Evolutionary conservation across 352 stramenopile species (phyloP).

Genomic region (Pythium myriotylum): DNA sequence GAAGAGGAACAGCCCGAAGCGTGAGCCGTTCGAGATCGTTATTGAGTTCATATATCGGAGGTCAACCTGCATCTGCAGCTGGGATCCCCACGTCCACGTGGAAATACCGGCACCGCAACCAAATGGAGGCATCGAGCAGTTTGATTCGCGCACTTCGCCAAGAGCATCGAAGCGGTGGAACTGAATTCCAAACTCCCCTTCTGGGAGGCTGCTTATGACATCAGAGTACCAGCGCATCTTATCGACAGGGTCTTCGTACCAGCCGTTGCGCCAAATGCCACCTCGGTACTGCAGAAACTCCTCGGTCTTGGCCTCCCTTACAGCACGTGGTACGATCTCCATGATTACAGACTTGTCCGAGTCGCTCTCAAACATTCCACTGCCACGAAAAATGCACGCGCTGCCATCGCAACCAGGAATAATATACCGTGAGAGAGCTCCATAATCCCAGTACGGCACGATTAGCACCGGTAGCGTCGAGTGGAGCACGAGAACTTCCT

Average conservation of each 20-base stretch:
- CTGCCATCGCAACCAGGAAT: conserved; percentile 25
- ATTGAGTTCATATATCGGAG: conserved; percentile 3
- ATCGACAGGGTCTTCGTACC: conserved; percentile 22
- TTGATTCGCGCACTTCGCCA: neutral
- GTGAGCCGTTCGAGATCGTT: conserved; percentile 28
- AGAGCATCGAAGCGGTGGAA: conserved; percentile 24
- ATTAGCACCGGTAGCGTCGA: conserved; percentile 29
- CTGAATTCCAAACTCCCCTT: conserved; percentile 1
- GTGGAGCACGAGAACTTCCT: neutral
- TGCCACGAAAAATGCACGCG: conserved; percentile 27
- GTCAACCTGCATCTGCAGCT: neutral
- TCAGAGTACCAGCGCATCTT: conserved; percentile 27
- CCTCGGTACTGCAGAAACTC: conserved; percentile 23
- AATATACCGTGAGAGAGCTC: conserved; percentile 2
- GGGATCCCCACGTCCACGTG: conserved; percentile 21
- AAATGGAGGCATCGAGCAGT: neutral
- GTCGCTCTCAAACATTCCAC: conserved; percentile 13
- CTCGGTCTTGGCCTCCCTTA: conserved; percentile 24
- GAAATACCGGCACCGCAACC: neutral
- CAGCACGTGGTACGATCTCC: neutral
- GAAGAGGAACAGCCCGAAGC: conserved; percentile 35
- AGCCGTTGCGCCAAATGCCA: conserved; percentile 36
- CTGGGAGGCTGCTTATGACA: conserved; percentile 13
- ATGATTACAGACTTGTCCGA: neutral
- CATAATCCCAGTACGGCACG: conserved; percentile 34